Base-by-base conservation (phyloP, 208 protist genomes). In the Wallacemonas sp. region DNA sequence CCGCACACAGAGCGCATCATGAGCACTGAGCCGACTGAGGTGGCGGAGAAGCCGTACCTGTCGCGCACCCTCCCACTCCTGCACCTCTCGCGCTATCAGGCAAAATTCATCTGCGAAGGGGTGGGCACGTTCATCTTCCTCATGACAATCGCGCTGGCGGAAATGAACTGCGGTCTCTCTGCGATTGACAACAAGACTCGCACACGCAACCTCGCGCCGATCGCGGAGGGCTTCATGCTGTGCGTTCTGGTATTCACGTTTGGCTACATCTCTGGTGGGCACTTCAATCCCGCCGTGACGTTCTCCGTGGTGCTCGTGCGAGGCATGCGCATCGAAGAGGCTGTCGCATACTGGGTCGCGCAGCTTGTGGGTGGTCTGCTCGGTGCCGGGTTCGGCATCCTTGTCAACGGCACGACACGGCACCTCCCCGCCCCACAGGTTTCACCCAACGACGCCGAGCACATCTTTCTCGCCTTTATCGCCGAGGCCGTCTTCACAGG, bases 251-350 rank as follows among this genome's bases (percentile, higher is more conserved):
- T 93, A n/a, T 91, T 91, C 57, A 80, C 73, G 27, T 93, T 93
- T 74, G 87, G 84, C 46, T 89, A 93, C 73, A 85, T 93, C 33
- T 87, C 79, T 3, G 87, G 83, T 37, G 87, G 79, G 26, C 87
- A 93, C 68, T 93, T 93, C 66, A 93, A 93, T 59, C 87, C 87
- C 0, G 87, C 87, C 37, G 81, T 93, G 26, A 91, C 84, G 30
- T 83, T 91, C 37, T 71, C 80, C 1, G 82, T 81, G 29, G 66
- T 90, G 64, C 54, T 93, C 64, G 69, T 89, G 17, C 70, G 70
- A 9, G 84, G 77, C 29, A 83, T 93, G 46, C 87, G 74, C 13
- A 41, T 93, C 26, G 87, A 91, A 59, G 82, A 88, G 73, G 84
- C 82, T 22, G 60, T 86, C n/a, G 79, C 76, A 10, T 93, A 91